Conservation (phyloP, 1,284 basidiomycete species). For the Trichosporon coremiiforme region DNA sequence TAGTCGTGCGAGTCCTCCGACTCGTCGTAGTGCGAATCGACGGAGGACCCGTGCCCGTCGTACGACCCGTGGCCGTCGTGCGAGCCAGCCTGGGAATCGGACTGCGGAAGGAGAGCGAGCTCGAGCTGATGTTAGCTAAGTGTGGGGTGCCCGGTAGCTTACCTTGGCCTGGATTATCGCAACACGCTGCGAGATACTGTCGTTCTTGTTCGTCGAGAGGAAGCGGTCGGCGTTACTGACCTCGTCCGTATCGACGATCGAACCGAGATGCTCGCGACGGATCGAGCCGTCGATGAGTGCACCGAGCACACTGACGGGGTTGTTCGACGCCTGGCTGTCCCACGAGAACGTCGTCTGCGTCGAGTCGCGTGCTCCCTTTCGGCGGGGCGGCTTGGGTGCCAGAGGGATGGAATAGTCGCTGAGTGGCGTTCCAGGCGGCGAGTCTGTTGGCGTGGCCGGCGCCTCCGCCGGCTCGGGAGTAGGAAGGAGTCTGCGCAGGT, state of each 20-base stretch:
- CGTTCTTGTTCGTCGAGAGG: slow-evolving; percentile 26
- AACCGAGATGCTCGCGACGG: slow-evolving; percentile 28
- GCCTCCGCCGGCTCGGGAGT: slow-evolving; percentile 18
- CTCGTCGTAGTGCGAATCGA: slow-evolving; percentile 6
- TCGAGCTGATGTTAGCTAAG: slow-evolving; percentile 32
- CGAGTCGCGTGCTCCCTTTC: slow-evolving; percentile 36
- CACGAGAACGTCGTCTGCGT: slow-evolving; percentile 33
- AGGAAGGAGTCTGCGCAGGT: not conserved
- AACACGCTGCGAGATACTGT: slow-evolving; percentile 39
- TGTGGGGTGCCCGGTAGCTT: slow-evolving; percentile 5
- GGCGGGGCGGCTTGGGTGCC: slow-evolving; percentile 17
- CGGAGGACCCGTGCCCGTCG: slow-evolving; percentile 11
- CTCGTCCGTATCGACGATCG: slow-evolving; percentile 31
- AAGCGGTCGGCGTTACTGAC: slow-evolving; percentile 30
- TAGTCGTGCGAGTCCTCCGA: slow-evolving; percentile 4
- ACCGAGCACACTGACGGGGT: slow-evolving; percentile 35
- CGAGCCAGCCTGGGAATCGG: slow-evolving; percentile 6
- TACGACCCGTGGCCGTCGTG: slow-evolving; percentile 9
- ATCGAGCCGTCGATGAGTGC: slow-evolving; percentile 31
- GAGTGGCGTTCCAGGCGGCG: slow-evolving; percentile 17
- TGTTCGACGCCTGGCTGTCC: slow-evolving; percentile 25
- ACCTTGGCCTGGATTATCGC: slow-evolving; percentile 44
- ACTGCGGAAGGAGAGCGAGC: slow-evolving; percentile 31
- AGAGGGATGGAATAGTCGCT: slow-evolving; percentile 7
- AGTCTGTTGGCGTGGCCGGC: slow-evolving; percentile 16